These are phyloP conservation scores for Citrullus colocynthis DNA, from an alignment of 306 rosid genomes.

Conservation along the genomic window DNA sequence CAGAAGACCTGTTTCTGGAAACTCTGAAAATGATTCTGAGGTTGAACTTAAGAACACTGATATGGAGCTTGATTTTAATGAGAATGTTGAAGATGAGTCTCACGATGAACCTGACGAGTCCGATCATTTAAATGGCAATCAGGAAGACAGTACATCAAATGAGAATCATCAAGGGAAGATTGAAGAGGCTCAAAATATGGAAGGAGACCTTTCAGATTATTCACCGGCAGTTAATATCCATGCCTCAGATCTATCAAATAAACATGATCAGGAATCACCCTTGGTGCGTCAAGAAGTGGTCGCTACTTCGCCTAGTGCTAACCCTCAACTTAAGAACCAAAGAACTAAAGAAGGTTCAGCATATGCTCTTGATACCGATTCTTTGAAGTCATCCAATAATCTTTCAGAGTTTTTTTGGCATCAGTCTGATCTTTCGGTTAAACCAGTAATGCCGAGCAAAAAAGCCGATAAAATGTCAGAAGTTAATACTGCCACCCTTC, in stretches of 20 bases:
- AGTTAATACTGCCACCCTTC: conserved; percentile 61
- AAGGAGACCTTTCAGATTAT: conserved; percentile 30
- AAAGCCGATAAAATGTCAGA: conserved; percentile 71
- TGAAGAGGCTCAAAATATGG: conserved; percentile 40
- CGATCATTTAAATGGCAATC: conserved; percentile 32
- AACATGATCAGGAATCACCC: conserved; percentile 49
- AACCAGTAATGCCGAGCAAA: conserved; percentile 96
- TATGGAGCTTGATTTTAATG: conserved; percentile 95
- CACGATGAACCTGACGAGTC: conserved; percentile 63
- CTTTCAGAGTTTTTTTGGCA: conserved; percentile 77
- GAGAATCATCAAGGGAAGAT: conserved; percentile 36
- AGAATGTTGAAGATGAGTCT: conserved; percentile 72
- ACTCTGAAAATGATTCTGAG: conserved; percentile 65
- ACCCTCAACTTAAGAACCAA: conserved; percentile 65
- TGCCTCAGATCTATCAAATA: conserved; percentile 35
- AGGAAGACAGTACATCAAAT: conserved; percentile 35
- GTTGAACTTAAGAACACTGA: conserved; percentile 93
- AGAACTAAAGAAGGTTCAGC: conserved; percentile 60
- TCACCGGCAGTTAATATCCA: conserved; percentile 26
- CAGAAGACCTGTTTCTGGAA: conserved; percentile 61
- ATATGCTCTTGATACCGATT: conserved; percentile 46
- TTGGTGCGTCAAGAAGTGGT: conserved; percentile 41
- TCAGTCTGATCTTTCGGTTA: conserved; percentile 86
- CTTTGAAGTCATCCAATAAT: conserved; percentile 43
- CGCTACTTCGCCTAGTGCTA: conserved; percentile 46